These are phyloP conservation scores for Podaxis sp. DNA, from an alignment of 768 basidiomycete species.

Conservation along the genomic window DNA sequence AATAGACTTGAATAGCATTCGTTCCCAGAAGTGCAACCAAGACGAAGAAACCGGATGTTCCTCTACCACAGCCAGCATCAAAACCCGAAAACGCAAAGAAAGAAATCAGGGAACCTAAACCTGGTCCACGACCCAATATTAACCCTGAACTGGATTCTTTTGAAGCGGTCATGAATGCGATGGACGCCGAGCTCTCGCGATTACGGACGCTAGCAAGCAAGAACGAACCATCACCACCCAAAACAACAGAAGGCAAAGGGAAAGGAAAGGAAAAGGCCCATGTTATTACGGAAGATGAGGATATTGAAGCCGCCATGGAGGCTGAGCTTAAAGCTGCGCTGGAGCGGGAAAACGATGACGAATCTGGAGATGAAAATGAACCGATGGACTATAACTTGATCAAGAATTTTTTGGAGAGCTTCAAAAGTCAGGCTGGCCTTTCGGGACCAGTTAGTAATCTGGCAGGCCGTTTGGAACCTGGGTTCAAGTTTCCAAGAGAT, in stretches of 20 bases:
- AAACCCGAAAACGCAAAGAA: slow-evolving; percentile 15
- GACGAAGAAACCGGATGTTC: slow-evolving; percentile 16
- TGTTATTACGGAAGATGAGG: slow-evolving; percentile 26
- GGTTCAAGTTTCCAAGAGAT: slow-evolving; percentile 75
- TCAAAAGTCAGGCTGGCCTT: slow-evolving; percentile 86
- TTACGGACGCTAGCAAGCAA: slow-evolving; percentile 28
- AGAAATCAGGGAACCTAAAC: slow-evolving; percentile 21
- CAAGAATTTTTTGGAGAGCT: slow-evolving; percentile 96
- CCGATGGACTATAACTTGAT: slow-evolving; percentile 86
- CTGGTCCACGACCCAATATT: slow-evolving; percentile 38
- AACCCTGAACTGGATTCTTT: slow-evolving; percentile 88
- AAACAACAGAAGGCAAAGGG: slow-evolving; percentile 20
- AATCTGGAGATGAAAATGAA: slow-evolving; percentile 54
- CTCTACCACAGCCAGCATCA: background rate
- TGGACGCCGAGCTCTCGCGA: slow-evolving; percentile 80
- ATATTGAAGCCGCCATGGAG: slow-evolving; percentile 88
- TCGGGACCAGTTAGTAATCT: slow-evolving; percentile 92
- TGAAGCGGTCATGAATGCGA: slow-evolving; percentile 93
- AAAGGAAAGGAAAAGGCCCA: slow-evolving; percentile 49
- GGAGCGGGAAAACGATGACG: slow-evolving; percentile 46
- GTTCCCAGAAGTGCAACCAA: slow-evolving; percentile 44
- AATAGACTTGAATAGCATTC: slow-evolving; percentile 45
- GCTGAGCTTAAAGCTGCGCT: slow-evolving; percentile 73
- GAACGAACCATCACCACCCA: slow-evolving; percentile 12
- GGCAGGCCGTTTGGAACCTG: slow-evolving; percentile 78